Base-by-base conservation (phyloP, 768 basidiomycete genomes). In the Mycena olivaceomarginata region DNA sequence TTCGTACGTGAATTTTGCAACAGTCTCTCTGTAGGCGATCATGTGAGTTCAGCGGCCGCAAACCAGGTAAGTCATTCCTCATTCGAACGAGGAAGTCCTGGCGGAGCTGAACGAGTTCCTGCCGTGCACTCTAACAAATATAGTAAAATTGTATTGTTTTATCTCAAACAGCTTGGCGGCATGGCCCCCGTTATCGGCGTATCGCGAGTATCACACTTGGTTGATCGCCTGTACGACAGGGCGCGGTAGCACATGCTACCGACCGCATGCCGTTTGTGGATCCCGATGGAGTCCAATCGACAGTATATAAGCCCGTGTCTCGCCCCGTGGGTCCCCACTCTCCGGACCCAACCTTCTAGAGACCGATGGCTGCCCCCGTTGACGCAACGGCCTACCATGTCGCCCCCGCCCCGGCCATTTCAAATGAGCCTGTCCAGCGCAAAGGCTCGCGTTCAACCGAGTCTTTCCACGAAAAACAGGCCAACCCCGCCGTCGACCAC, bases 381-480 rank as follows among this genome's bases (percentile, higher is more conserved):
- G 65, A 20, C 43, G 72, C 56, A 37, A 45, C 72, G 25, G 57
- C 43, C 15, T 64, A 78, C 15, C 77, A 56, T 25, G 41, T 60
- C 45, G 22, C 40, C 41, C n/a, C 59, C 37, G 45, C 39, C 67
- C 60, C 72, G 3, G 77, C 56, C 66, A 62, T 59, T 43, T 40
- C 62, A 51, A 70, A 72, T 25, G 69, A 77, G 48, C 74, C 81
- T 37, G 73, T 82, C 46, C 73, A 81, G 77, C 76, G 82, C 73
- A 80, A 83, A 74, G 39, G 69, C 40, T 75, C 80, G 13, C 71
- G 77, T 65, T 79, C 82, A n/a, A 80, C 80, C 62, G 76, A 72
- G 43, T 83, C 81, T 22, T 73, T 79, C 70, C 75, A 79, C 73
- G 80, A 82, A 76, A 79, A 76, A 46, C 75, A 85, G 73, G 81